These are phyloP conservation scores for Biancaea sappan DNA, from an alignment of 306 rosid genomes.

Conservation along the genomic window DNA sequence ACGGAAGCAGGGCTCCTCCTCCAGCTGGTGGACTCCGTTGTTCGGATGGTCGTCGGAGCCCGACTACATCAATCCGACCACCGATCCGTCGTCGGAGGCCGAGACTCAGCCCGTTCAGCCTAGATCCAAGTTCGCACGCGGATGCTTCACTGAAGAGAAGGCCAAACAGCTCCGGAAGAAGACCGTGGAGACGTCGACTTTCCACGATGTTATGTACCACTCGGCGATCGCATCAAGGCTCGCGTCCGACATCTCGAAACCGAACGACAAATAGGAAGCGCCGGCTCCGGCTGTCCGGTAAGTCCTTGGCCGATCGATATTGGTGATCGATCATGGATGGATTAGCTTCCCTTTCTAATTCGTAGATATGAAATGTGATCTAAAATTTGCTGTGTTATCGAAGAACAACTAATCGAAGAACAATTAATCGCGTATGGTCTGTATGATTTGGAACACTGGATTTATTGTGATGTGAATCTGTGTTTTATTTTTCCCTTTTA, in stretches of 20 bases:
- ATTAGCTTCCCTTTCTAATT: slow-evolving; percentile 3
- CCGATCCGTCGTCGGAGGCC: background rate
- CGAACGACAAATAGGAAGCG: slow-evolving; percentile 10
- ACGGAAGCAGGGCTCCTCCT: slow-evolving; percentile 32
- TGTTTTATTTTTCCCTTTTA: background rate
- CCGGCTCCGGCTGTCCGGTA: background rate
- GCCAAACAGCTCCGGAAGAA: slow-evolving; percentile 68
- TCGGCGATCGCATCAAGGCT: slow-evolving; percentile 82
- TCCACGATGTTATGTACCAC: slow-evolving; percentile 80
- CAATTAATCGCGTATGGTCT: background rate
- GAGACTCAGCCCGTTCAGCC: slow-evolving; percentile 17
- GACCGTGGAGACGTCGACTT: slow-evolving; percentile 61
- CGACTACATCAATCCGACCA: slow-evolving; percentile 49
- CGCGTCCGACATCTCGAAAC: slow-evolving; percentile 53
- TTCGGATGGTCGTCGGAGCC: slow-evolving; percentile 66
- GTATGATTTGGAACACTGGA: background rate
- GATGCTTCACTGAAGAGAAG: slow-evolving; percentile 78
- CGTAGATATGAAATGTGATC: slow-evolving; percentile 31
- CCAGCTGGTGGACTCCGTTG: slow-evolving; percentile 72
- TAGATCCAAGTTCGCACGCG: slow-evolving; percentile 43
- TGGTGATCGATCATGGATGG: background rate
- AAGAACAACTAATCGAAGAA: background rate
- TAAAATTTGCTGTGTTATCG: background rate
- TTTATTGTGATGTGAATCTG: background rate
- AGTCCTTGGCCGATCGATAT: background rate